phyloP scores from a whole-genome alignment of 768 basidiomycete species.

The Trametes punicea region DNA sequence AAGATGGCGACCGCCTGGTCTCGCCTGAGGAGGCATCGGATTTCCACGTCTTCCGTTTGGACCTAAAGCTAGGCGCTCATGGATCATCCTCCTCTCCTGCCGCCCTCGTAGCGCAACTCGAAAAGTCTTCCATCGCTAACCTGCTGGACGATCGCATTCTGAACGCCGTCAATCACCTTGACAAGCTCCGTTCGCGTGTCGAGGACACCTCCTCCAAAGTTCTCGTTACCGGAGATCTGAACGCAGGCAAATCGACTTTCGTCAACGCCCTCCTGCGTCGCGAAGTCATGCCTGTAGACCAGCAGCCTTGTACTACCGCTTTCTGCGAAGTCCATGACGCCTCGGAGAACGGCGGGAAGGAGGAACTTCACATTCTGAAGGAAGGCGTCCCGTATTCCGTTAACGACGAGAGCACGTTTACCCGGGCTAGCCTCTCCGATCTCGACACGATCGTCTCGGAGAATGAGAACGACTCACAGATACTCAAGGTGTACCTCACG shows the following conservation, averaged over 20 bases:
- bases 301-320: slow-evolving; percentile 95
- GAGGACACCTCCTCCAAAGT: slow-evolving; percentile 93
- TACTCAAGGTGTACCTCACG: slow-evolving; percentile 86
- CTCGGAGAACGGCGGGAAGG: slow-evolving; percentile 69
- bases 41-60: slow-evolving; percentile 87
- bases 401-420: slow-evolving; percentile 73
- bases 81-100: slow-evolving; percentile 59
- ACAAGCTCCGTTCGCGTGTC: slow-evolving; percentile 81
- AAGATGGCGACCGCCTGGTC: slow-evolving; percentile 33
- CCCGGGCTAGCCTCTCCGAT: slow-evolving; percentile 58
- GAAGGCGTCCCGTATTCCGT: slow-evolving; percentile 66
- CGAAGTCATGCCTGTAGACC: slow-evolving; percentile 94
- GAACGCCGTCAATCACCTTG: slow-evolving; percentile 71
- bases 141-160: slow-evolving; percentile 84
- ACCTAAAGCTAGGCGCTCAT: slow-evolving; percentile 84
- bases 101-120: slow-evolving; percentile 84
- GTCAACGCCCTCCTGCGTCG: slow-evolving; percentile 92
- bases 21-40: slow-evolving; percentile 47
- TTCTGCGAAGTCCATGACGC: slow-evolving; percentile 97
- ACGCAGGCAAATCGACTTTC: slow-evolving; percentile 97
- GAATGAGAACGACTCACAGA: slow-evolving; percentile 62
- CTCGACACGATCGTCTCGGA: slow-evolving; percentile 79
- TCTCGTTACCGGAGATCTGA: slow-evolving; percentile 96
- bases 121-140: slow-evolving; percentile 89
- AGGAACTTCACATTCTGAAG: slow-evolving; percentile 84